phyloP scores from a whole-genome alignment of 2,329 filamentous ascomycete genomes.

The Arthroderma sp. region DNA sequence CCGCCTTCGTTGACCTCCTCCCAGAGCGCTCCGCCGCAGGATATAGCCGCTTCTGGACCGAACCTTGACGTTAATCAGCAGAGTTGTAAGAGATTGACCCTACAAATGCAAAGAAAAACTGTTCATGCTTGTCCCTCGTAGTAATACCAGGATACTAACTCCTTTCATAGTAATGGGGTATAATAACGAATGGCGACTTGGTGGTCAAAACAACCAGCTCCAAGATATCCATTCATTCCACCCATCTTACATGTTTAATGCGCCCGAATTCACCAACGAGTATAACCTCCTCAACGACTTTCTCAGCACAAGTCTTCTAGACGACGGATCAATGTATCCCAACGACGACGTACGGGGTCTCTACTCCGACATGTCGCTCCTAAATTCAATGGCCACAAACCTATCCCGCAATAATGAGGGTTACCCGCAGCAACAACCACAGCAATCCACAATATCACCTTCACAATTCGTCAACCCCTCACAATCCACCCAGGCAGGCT shows the following conservation, averaged over 20 bases:
- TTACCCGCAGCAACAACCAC: conserved; percentile 26
- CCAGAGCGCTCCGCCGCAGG: conserved; percentile 54
- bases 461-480: conserved; percentile 18
- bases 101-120: conserved; percentile 5
- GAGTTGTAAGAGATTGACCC: conserved; percentile 53
- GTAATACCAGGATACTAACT: conserved; percentile 16
- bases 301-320: conserved; percentile 77
- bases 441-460: conserved; percentile 22
- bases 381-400: conserved; percentile 32
- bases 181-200: conserved; percentile 59
- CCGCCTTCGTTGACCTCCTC: conserved; percentile 36
- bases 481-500: conserved; percentile 34
- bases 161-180: conserved; percentile 57
- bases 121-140: conserved; percentile 14
- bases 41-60: conserved; percentile 55
- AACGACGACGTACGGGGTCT: conserved; percentile 52
- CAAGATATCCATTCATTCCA: conserved; percentile 93
- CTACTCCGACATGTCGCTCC: conserved; percentile 47
- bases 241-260: conserved; percentile 86
- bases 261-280: conserved; percentile 90
- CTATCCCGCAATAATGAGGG: conserved; percentile 20
- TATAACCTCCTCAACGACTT: conserved; percentile 97
- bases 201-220: conserved; percentile 60
- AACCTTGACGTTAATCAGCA: conserved; percentile 53
- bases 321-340: conserved; percentile 62